Evolutionary conservation across 1,284 basidiomycete species (phyloP), one percentile per base, ranked within the genome.

Genomic region (Apiotrichum sp.): DNA sequence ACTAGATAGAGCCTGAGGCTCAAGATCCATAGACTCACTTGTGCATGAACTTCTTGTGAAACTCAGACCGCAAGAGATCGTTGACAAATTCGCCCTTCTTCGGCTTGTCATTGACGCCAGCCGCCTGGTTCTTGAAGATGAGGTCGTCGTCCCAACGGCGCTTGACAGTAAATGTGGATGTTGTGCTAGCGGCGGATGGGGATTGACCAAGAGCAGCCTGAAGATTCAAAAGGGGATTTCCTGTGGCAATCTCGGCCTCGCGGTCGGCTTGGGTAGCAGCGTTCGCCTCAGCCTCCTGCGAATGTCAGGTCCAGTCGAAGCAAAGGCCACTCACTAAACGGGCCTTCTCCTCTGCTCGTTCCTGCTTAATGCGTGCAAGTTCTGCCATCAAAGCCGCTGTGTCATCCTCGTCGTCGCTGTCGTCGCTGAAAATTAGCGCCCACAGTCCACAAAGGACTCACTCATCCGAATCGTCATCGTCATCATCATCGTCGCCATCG

Each of bases 71-170:
- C 59, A 96, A 75, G 50, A 96, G 78, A 74, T 96, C 93, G 70
- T 96, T 96, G 60, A 96, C 90, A 69, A 97, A 96, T 61, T 88
- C 86, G 10, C 86, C 86, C 63, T 81, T 86, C 58, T 81, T 80
- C 4, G 81, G 78, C 71, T 86, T 89, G 61, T 80, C 79, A 53
- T 74, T 72, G 40, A 68, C 38, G 48, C 81, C 82, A 73, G 86
- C 84, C 0, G 93, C 89, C 76, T 97, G 93, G 73, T 96, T 96
- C 79, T 96, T 96, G 83, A 97, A 97, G 68, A 97, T 93, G 56
- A 95, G 79, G 76, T 97, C 90, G 70, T 96, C 92, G 71, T 97
- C 93, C 93, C 93, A 97, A 53, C 93, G 81, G 65, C 86, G 81
- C 79, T 95, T 95, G 60, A 97, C 91, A 11, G 89, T 83, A 69